Evolutionary conservation across 2,329 filamentous ascomycete species (phyloP).

Genomic region (Thermoascus crustaceus): DNA sequence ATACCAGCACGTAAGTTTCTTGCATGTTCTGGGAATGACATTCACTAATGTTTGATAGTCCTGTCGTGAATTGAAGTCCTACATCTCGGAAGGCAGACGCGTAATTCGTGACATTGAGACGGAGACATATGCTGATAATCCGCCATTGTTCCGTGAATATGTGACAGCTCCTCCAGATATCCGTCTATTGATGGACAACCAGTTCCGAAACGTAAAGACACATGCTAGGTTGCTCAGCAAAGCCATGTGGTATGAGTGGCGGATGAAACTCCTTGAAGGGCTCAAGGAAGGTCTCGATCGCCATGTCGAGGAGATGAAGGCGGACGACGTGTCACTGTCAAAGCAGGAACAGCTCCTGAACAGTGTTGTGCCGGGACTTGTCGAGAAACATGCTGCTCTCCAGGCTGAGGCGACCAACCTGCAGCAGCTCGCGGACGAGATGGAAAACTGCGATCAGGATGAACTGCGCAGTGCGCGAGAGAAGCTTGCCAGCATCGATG

Average conservation of each 20-base stretch:
- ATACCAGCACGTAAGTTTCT: slow-evolving; percentile 68
- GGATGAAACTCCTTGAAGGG: slow-evolving; percentile 76
- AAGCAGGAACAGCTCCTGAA: slow-evolving; percentile 63
- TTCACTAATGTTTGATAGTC: slow-evolving; percentile 43
- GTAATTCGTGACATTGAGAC: slow-evolving; percentile 87
- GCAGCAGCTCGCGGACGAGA: slow-evolving; percentile 58
- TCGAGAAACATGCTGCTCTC: slow-evolving; percentile 54
- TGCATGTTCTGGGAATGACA: slow-evolving; percentile 3
- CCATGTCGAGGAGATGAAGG: slow-evolving; percentile 67
- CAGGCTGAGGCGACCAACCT: slow-evolving; percentile 58
- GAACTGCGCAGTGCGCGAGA: slow-evolving; percentile 68
- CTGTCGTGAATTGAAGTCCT: slow-evolving; percentile 90
- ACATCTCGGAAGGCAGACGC: slow-evolving; percentile 84
- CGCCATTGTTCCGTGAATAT: slow-evolving; percentile 85
- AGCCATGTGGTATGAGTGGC: slow-evolving; percentile 97
- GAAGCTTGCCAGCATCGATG: slow-evolving; percentile 56
- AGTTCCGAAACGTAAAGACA: slow-evolving; percentile 95
- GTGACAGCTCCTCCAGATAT: slow-evolving; percentile 75
- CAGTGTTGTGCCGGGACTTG: slow-evolving; percentile 57
- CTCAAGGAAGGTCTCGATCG: slow-evolving; percentile 71
- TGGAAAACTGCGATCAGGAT: slow-evolving; percentile 60
- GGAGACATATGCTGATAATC: slow-evolving; percentile 83
- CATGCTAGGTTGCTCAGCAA: slow-evolving; percentile 85
- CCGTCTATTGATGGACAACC: slow-evolving; percentile 82
- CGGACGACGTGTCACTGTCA: slow-evolving; percentile 59